Base-by-base conservation (phyloP, 306 rosid genomes). In the Lathyrus tuberosus region DNA sequence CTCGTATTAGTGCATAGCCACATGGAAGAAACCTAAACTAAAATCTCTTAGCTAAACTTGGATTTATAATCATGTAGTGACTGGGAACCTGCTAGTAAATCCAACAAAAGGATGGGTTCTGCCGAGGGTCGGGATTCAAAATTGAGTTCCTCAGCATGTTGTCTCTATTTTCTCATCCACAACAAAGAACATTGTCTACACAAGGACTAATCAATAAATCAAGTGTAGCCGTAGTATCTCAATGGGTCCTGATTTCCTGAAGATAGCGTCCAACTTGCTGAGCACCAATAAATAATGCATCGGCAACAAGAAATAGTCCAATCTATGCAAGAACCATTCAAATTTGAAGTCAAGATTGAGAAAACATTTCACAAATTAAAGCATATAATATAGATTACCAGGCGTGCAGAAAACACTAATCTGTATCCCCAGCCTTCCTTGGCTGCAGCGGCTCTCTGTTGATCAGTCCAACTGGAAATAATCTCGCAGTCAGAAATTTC, bases 391-490 rank as follows among this genome's bases (percentile, higher is more conserved):
- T 44, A 46, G 48, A 43, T 78, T 87, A 94, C 97, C 97, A 94
- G 88, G 53, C 95, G 96, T 5, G 89, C 97, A 28, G 97, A 90
- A 78, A 82, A 94, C 67, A 94, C 76, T 67, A 91, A 79, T 82
- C 91, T 84, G 78, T 91, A 94, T 70, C 87, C 84, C 96, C 96
- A 94, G 47, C 92, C 95, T 81, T 88, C 91, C 84, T 83, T 94
- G 53, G 96, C 89, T 54, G 89, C 96, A 38, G 81, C 88, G 44
- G 67, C 88, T 85, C 97, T 77, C 86, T 94, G 99, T 76, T 91
- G 99, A 78, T 94, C 97, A 2, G 99, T 91, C 91, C 87, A 91
- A 80, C 96, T 94, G 84, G 57, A 81, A 66, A 30, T 52, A 71
- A 69, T 28, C 37, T 65, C 12, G 24, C 26, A 64, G 69, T 74